These are phyloP conservation scores for Teunomyces cretensis DNA, from an alignment of 805 yeast genomes.

Conservation along the genomic window DNA sequence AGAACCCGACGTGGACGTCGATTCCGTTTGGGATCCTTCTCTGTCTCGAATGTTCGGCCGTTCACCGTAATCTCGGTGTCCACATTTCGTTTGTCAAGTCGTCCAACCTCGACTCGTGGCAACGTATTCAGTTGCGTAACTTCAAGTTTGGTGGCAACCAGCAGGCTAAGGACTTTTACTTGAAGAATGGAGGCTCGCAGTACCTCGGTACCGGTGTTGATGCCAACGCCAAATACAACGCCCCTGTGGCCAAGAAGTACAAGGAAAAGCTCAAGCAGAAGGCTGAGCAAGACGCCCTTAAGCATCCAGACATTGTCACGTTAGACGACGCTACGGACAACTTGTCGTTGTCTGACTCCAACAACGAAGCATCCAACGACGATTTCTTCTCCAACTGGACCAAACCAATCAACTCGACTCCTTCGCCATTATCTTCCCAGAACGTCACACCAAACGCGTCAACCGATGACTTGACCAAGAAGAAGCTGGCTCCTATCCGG, in stretches of 20 bases:
- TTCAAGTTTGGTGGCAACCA: slow-evolving; percentile 95
- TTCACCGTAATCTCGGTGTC: slow-evolving; percentile 93
- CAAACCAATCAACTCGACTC: slow-evolving; percentile 61
- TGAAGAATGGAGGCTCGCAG: slow-evolving; percentile 82
- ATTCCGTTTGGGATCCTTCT: slow-evolving; percentile 92
- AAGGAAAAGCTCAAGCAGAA: slow-evolving; percentile 74
- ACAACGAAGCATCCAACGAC: slow-evolving; percentile 54
- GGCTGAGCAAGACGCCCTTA: slow-evolving; percentile 62
- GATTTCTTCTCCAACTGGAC: slow-evolving; percentile 94
- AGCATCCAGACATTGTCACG: slow-evolving; percentile 73
- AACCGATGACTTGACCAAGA: slow-evolving; percentile 29
- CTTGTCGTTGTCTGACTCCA: slow-evolving; percentile 32
- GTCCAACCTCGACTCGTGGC: slow-evolving; percentile 91
- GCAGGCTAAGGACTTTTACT: slow-evolving; percentile 76
- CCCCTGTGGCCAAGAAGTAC: slow-evolving; percentile 76
- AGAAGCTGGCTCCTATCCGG: slow-evolving; percentile 11
- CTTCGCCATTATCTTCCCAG: slow-evolving; percentile 50
- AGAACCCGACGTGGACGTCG: slow-evolving; percentile 98
- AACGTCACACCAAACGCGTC: slow-evolving; percentile 44
- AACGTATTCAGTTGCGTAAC: slow-evolving; percentile 81
- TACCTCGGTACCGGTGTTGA: slow-evolving; percentile 53
- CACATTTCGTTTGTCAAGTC: slow-evolving; percentile 95
- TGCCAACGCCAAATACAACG: slow-evolving; percentile 76
- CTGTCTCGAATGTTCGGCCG: slow-evolving; percentile 93
- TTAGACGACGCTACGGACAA: slow-evolving; percentile 49